Evolutionary conservation across 2,329 filamentous ascomycete genomes (phyloP).

Genomic region (Delphinella strobiligena): DNA sequence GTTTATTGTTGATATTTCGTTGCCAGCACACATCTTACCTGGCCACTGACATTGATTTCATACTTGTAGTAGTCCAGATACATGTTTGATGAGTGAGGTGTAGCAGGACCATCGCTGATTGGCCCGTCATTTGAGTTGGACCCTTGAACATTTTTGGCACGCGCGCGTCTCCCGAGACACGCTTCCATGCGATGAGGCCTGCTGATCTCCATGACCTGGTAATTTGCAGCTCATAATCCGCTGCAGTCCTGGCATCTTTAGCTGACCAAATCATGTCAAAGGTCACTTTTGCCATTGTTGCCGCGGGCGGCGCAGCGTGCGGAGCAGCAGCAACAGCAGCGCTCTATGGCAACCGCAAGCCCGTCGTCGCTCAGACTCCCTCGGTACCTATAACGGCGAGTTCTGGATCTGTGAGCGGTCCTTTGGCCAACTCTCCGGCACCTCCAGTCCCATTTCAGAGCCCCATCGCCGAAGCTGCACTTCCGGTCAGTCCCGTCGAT

Average conservation of each 20-base stretch:
- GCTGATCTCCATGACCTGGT: neutral
- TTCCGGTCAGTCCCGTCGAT: conserved; percentile 27
- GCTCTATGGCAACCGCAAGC: conserved; percentile 27
- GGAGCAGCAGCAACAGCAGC: conserved; percentile 38
- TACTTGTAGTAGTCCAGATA: too few species aligned
- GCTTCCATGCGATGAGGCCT: too few species aligned
- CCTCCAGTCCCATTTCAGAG: conserved; percentile 10
- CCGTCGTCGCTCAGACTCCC: conserved; percentile 13
- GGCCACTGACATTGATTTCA: too few species aligned
- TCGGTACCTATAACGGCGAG: conserved; percentile 22
- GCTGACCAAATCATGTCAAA: conserved; percentile 31
- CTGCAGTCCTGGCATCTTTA: neutral
- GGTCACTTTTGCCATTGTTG: conserved; percentile 36
- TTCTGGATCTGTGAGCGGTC: conserved; percentile 19
- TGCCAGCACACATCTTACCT: too few species aligned
- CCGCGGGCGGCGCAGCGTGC: conserved; percentile 34
- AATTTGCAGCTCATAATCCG: neutral
- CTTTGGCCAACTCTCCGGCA: conserved; percentile 16
- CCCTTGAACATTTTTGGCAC: neutral
- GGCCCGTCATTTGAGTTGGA: neutral
- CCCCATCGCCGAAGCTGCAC: conserved; percentile 12
- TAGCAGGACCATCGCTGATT: neutral
- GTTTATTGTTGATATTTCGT: too few species aligned
- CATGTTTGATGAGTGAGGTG: neutral
- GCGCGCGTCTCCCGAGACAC: neutral